Base-by-base conservation (phyloP, 805 yeast genomes). In the Sugiyamaella americana region DNA sequence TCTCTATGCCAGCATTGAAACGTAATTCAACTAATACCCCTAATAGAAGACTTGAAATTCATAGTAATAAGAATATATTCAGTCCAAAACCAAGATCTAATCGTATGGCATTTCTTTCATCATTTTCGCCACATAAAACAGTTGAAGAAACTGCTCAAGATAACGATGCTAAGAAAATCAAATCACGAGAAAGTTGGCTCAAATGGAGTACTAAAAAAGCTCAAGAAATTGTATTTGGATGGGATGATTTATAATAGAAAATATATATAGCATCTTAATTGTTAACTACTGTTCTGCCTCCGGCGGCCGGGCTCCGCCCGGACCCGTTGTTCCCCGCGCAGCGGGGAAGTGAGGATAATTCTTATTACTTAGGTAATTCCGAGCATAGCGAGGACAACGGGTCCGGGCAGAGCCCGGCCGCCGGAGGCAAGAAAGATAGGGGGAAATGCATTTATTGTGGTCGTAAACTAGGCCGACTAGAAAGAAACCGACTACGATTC, bases 181-280 rank as follows among this genome's bases (percentile, higher is more conserved):
- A 16, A 11, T 37, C 17, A 42, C 45, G 37, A 29, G 52, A 47
- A 26, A 55, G 63, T 21, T 66, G 69, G 69, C 52, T 54, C 20
- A 55, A 58, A 18, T 59, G 66, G 61, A 51, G 62, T 4, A 48
- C 61, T 5, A 52, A 54, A 41, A 47, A 54, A 30, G 68, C 75
- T 2, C 72, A 70, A 50, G 75, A 75, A 55, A 62, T 76, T 63
- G 58, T 76, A 32, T 76, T 77, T 57, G 80, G 80, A 1, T 76
- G 79, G 79, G 79, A 75, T 42, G 76, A 75, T 17, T 13, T 35
- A 35, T 35, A 35, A 35, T n/a, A n/a, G n/a, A n/a, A n/a, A n/a
- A n/a, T n/a, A n/a, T n/a, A n/a, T n/a, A n/a, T n/a, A n/a, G n/a
- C n/a, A n/a, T n/a, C n/a, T n/a, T n/a, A n/a, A n/a, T n/a, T n/a